Base-by-base conservation (phyloP, 768 basidiomycete species). In the Amanita muscaria region DNA sequence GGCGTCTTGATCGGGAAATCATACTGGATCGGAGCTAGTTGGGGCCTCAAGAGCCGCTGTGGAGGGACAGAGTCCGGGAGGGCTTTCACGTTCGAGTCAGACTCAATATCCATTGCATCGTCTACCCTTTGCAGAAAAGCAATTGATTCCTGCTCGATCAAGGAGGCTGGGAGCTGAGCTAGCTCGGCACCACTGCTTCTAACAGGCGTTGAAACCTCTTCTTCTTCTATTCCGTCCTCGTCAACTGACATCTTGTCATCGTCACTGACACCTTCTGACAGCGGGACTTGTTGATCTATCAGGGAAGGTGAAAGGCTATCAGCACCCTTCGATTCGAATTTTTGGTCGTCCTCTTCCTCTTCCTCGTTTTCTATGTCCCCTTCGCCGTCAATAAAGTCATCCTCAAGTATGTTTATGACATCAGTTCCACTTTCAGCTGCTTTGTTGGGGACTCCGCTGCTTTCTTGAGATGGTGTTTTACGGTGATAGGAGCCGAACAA, bases 401-500 rank as follows among this genome's bases (percentile, higher is more conserved):
- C 53, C 22, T 54, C 53, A 19, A 49, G 48, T 11, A 44, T 45
- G 22, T 46, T 42, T 37, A 49, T 48, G 3, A 18, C 38, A 4
- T 48, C 51, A 23, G 49, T 44, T 18, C 40, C 37, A 12, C 42
- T 16, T 24, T 39, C 5, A 11, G 19, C 29, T 18, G 19, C 25
- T 14, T 22, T 5, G 15, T 22, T 11, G 15, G 35, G 38, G 18
- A 21, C 16, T 15, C 36, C 31, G 45, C 29, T 31, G 46, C 36
- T 49, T 47, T 31, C 49, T 35, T 23, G 56, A 40, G 24, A 48
- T 42, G 7, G 52, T 48, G 29, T 35, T 29, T 37, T 18, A 12
- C 30, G 44, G 25, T 46, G 35, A 38, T 63, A 59, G 3, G 62
- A 50, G 11, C 61, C 61, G 25, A 71, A 59, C 34, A 70, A 53